A percentile compares a stretch with the other conserved stretches of the same genome.
Conservation (phyloP, 2,329 filamentous ascomycete species). For the Leptodontidium sp. region DNA sequence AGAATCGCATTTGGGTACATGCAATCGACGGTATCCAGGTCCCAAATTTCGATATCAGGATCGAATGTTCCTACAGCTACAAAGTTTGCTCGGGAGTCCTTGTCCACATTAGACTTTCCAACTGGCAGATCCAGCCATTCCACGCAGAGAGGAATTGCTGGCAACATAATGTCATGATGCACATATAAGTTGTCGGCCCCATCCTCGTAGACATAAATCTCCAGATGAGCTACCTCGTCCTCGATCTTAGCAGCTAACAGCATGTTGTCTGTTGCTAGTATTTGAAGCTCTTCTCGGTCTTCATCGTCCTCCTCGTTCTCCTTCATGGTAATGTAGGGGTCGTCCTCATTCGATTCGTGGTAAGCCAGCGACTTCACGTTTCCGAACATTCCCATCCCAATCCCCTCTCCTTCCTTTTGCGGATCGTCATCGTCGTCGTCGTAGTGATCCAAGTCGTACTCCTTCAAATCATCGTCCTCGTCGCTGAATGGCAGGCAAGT, state of each 20-base stretch:
- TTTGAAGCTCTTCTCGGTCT: slow-evolving; percentile 92
- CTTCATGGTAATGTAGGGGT: slow-evolving; percentile 93
- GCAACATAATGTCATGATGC: slow-evolving; percentile 99
- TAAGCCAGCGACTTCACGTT: slow-evolving; percentile 94
- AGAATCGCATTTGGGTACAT: slow-evolving; percentile 99
- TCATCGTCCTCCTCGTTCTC: slow-evolving; percentile 73
- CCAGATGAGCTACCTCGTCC: slow-evolving; percentile 94
- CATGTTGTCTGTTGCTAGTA: slow-evolving; percentile 91
- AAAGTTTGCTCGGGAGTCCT: slow-evolving; percentile 81
- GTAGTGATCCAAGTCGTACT: slow-evolving; percentile 96
- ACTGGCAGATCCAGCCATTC: slow-evolving; percentile 97
- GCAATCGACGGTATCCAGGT: slow-evolving; percentile 93
- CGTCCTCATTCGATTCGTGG: slow-evolving; percentile 91
- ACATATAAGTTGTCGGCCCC: slow-evolving; percentile 96
- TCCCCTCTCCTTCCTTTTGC: slow-evolving; percentile 67
- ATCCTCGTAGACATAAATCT: slow-evolving; percentile 98
- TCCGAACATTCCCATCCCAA: slow-evolving; percentile 90
- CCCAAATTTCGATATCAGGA: slow-evolving; percentile 98
- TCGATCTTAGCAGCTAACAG: slow-evolving; percentile 93
- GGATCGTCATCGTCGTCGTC: slow-evolving; percentile 84
- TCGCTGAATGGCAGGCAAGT: slow-evolving; percentile 48
- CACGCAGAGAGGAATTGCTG: slow-evolving; percentile 91
- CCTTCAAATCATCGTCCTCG: slow-evolving; percentile 88
- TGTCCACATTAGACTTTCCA: slow-evolving; percentile 68
- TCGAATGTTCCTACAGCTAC: slow-evolving; percentile 97